A percentile compares a stretch with the other conserved stretches of the same genome.
Conservation (phyloP, 345 rosid species). For the Gynandropsis gynandra region DNA sequence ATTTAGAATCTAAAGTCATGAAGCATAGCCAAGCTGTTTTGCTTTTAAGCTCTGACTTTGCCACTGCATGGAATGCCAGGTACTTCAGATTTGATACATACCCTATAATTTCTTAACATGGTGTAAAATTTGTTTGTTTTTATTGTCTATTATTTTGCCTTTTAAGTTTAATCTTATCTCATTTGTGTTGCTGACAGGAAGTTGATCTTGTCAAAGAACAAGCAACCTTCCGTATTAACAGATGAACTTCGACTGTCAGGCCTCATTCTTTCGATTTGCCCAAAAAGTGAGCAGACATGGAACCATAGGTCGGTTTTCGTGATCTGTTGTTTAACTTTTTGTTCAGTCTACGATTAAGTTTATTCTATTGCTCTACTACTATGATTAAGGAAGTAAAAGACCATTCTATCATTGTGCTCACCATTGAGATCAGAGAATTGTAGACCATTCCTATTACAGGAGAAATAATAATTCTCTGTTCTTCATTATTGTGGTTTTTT, state of each 20-base stretch:
- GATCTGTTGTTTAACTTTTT: not conserved
- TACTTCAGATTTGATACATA: slow-evolving; percentile 14
- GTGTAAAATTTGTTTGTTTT: not conserved
- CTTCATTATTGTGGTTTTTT: not conserved
- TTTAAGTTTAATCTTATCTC: slow-evolving; percentile 6
- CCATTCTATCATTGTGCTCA: no score
- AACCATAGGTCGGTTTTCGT: slow-evolving; percentile 57
- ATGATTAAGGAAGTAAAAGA: no score
- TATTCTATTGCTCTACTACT: not conserved
- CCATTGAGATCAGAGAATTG: no score
- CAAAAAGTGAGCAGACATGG: slow-evolving; percentile 95
- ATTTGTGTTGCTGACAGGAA: slow-evolving; percentile 41
- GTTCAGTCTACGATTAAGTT: not conserved
- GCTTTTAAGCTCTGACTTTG: slow-evolving; percentile 76
- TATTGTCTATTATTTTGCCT: slow-evolving; percentile 15
- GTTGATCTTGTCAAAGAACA: slow-evolving; percentile 47
- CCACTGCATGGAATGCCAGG: slow-evolving; percentile 95
- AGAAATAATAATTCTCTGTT: not conserved
- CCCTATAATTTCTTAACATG: no score
- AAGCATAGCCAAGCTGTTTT: slow-evolving; percentile 68
- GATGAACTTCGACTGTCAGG: slow-evolving; percentile 72
- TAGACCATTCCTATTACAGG: no score
- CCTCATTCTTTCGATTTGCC: slow-evolving; percentile 71
- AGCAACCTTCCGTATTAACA: slow-evolving; percentile 29
- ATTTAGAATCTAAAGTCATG: slow-evolving; percentile 44